Base-by-base conservation (phyloP, 352 stramenopile species). In the Phytophthora citricola region DNA sequence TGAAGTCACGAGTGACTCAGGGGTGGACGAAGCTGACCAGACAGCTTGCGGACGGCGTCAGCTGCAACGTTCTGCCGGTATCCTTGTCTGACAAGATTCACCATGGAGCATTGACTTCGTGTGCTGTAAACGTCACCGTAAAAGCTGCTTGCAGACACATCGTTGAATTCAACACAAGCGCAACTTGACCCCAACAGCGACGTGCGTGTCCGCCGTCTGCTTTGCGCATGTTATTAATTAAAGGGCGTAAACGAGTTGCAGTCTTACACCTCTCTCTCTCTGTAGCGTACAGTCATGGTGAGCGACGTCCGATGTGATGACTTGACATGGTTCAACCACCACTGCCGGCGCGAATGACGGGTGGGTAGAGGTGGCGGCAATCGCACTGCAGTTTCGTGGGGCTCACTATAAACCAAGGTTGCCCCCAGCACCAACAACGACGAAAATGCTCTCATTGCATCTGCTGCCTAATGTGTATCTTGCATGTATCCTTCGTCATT, bases 401-500 rank as follows among this genome's bases (percentile, higher is more conserved):
- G 31, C 7, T 34, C 34, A 8, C 0, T 10, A 52, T 39, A 11
- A 43, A 7, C 36, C 31, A 34, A 31, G 27, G 27, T 31, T 31
- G 7, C 7, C 27, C 27, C 7, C 27, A 20, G 17, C 17, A 20
- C 17, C 17, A 20, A 20, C 17, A 20, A 7, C 31, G 31, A 34
- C 31, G 6, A 8, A 34, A 11, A 11, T 34, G 31, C 31, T 34
- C 8, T 34, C 31, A 34, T 34, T 34, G 4, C 11, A 11, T 34
- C 31, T 31, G 5, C 27, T 31, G 27, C 27, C 27, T 31, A 31
- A 31, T 31, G 34, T 40, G 34, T 15, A 40, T 15, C 9, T 11
- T 43, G 36, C 15, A 43, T 17, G 36, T 43, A 43, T 34, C 47
- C 29, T 24, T 26, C 15, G 58, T 66, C 58, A 66, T 66, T 39